These are phyloP conservation scores for Trametopsis cervina DNA, from an alignment of 768 basidiomycete species.

Conservation along the genomic window DNA sequence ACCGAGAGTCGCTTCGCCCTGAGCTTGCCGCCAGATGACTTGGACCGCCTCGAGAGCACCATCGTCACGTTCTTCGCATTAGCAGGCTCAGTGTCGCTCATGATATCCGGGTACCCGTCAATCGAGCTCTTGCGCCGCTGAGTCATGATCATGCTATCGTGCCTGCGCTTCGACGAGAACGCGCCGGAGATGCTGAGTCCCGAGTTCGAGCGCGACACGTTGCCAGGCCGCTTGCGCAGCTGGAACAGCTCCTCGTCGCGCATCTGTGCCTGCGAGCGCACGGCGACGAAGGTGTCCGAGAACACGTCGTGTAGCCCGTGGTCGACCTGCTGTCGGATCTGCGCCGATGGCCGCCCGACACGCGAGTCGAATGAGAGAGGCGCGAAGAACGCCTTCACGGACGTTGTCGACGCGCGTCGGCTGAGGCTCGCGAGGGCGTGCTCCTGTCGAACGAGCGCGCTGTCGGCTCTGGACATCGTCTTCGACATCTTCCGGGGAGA, in stretches of 20 bases:
- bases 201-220: conserved; percentile 49
- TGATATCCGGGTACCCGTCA: conserved; percentile 17
- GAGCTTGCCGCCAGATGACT: not conserved
- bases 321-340: conserved; percentile 67
- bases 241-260: conserved; percentile 62
- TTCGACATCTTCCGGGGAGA: not conserved
- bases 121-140: conserved; percentile 44
- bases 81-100: conserved; percentile 1
- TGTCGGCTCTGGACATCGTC: conserved; percentile 16
- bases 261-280: conserved; percentile 56
- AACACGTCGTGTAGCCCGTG: conserved; percentile 75
- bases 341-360: conserved; percentile 58
- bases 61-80: not conserved
- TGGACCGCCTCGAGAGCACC: not conserved
- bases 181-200: conserved; percentile 51
- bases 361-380: conserved; percentile 48
- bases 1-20: conserved; percentile 1
- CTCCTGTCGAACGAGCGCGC: conserved; percentile 13
- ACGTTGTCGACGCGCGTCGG: conserved; percentile 57
- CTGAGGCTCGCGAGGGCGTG: conserved; percentile 16
- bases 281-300: conserved; percentile 63
- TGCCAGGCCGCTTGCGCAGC: conserved; percentile 34
- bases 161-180: conserved; percentile 44
- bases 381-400: conserved; percentile 54
- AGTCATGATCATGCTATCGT: conserved; percentile 60